These are phyloP conservation scores for Fomitopsis betulina DNA, from an alignment of 1,284 basidiomycete species.

Conservation along the genomic window DNA sequence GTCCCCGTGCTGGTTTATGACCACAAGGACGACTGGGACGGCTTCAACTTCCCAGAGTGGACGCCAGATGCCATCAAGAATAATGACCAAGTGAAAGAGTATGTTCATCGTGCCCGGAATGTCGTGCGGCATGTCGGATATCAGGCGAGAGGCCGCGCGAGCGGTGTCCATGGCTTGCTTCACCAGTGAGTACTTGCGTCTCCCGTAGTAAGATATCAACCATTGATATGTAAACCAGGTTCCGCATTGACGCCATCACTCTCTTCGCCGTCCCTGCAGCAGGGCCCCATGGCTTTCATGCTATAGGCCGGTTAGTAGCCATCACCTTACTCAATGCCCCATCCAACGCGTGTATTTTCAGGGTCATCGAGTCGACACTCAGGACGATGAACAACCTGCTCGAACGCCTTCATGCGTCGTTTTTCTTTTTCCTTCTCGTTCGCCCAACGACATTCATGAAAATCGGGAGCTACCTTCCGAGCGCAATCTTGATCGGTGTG, in stretches of 20 bases:
- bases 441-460: slow-evolving; percentile 78
- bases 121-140: slow-evolving; percentile 62
- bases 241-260: slow-evolving; percentile 92
- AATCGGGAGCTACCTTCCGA: slow-evolving; percentile 86
- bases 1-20: slow-evolving; percentile 79
- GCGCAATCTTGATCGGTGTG: slow-evolving; percentile 76
- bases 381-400: slow-evolving; percentile 90
- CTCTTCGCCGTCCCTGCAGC: slow-evolving; percentile 83
- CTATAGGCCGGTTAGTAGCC: slow-evolving; percentile 69
- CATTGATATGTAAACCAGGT: slow-evolving; percentile 35
- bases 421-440: slow-evolving; percentile 90
- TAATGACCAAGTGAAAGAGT: slow-evolving; percentile 41
- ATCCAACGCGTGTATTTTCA: slow-evolving; percentile 24
- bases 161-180: slow-evolving; percentile 76
- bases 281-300: slow-evolving; percentile 94
- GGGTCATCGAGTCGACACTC: slow-evolving; percentile 80
- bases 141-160: slow-evolving; percentile 66
- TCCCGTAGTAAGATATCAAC: not conserved
- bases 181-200: slow-evolving; percentile 49
- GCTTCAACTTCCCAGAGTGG: slow-evolving; percentile 38
- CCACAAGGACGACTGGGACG: slow-evolving; percentile 52
- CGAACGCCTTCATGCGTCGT: slow-evolving; percentile 91
- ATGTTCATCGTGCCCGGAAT: slow-evolving; percentile 57
- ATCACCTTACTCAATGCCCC: not conserved
- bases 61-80: slow-evolving; percentile 41